phyloP scores from a whole-genome alignment of 179 eudicot genomes.

The Sideroxylon spinosum region DNA sequence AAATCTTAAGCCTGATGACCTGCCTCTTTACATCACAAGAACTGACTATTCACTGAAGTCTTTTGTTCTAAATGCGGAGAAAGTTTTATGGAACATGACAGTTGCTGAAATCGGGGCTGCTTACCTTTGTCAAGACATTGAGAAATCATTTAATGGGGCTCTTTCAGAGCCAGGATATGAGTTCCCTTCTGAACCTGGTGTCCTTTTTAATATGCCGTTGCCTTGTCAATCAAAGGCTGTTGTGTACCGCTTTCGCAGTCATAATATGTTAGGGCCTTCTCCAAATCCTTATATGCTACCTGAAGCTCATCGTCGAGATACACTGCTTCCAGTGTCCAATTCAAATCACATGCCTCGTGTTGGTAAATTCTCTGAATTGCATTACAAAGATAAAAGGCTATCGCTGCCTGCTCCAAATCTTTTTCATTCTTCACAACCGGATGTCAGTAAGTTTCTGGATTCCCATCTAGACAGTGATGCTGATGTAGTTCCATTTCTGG shows the following conservation, averaged over 20 bases:
- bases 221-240: conserved; percentile 61
- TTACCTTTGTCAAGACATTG: conserved; percentile 59
- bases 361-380: conserved; percentile 27
- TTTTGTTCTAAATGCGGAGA: conserved; percentile 46
- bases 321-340: conserved; percentile 34
- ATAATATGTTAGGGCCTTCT: conserved; percentile 43
- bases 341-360: conserved; percentile 27
- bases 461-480: conserved; percentile 16
- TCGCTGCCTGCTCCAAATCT: conserved; percentile 24
- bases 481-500: conserved; percentile 20
- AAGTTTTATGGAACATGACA: conserved; percentile 72
- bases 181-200: conserved; percentile 39
- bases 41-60: conserved; percentile 68
- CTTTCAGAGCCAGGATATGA: conserved; percentile 31
- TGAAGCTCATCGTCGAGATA: conserved; percentile 29
- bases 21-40: conserved; percentile 72
- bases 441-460: conserved; percentile 17
- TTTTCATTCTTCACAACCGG: conserved; percentile 27
- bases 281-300: conserved; percentile 34
- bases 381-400: conserved; percentile 18
- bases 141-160: conserved; percentile 39
- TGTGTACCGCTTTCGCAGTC: conserved; percentile 57
- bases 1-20: conserved; percentile 35
- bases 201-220: conserved; percentile 46
- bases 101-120: conserved; percentile 68